Evolutionary conservation across 192 early-diverging fungal genomes (phyloP).

Genomic region (Podila verticillata): DNA sequence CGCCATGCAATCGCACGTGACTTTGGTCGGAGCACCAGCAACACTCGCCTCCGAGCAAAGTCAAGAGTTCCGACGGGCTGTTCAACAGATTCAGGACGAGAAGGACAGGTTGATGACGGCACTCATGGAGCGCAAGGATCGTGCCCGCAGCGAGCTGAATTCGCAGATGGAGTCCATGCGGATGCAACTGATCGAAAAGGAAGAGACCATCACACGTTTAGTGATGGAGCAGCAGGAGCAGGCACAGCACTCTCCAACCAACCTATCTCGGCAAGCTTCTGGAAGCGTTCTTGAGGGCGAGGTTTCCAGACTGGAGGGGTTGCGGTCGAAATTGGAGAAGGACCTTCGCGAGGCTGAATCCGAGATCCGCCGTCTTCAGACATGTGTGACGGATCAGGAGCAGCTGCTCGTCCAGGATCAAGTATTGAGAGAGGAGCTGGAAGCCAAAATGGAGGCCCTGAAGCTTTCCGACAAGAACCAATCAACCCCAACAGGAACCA

Average conservation of each 20-base stretch:
- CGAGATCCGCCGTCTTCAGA: neutral
- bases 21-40: neutral
- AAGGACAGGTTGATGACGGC: slow-evolving; percentile 7
- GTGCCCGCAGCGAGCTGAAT: neutral
- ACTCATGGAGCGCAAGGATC: slow-evolving; percentile 13
- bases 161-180: slow-evolving; percentile 6
- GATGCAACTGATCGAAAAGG: slow-evolving; percentile 1
- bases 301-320: neutral
- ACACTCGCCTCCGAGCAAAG: neutral
- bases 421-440: slow-evolving; percentile 4
- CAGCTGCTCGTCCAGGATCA: neutral
- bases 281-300: neutral
- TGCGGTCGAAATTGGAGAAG: neutral
- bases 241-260: slow-evolving; percentile 15
- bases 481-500: neutral
- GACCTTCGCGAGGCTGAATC: neutral
- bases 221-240: neutral
- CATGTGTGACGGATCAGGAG: neutral
- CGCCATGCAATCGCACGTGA: neutral
- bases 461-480: neutral
- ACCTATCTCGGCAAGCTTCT: neutral
- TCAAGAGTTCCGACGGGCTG: slow-evolving; percentile 2
- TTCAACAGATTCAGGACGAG: slow-evolving; percentile 17
- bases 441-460: slow-evolving; percentile 7
- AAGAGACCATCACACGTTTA: neutral